Base-by-base conservation (phyloP, 2,329 filamentous ascomycete genomes). In the Aspergillus pseudonomiae region DNA sequence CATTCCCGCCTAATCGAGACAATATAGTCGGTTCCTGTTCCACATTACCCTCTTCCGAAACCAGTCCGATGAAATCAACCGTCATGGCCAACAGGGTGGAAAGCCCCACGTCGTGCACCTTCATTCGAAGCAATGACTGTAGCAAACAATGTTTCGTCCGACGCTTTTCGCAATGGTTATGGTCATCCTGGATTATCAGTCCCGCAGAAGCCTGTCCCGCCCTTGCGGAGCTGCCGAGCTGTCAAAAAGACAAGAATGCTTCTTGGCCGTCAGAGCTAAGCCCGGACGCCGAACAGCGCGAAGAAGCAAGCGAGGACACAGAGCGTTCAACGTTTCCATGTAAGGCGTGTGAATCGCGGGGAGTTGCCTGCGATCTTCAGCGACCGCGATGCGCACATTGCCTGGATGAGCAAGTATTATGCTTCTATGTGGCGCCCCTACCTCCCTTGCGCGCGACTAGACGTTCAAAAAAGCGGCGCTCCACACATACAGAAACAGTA, bases 331-430 rank as follows among this genome's bases (percentile, higher is more conserved):
- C 36, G n/a, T 65, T 63, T 10, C 63, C 70, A 7, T 72, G 74
- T 63, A 74, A 71, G 52, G 70, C 70, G 2, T 77, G 74, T 67
- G 69, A 74, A n/a, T 66, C 72, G 10, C 68, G 68, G 65, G 65
- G 67, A 3, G 70, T 71, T 7, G 53, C 59, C 10, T 77, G 75
- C 64, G 74, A 76, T 57, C 71, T 69, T 28, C 64, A 68, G 7
- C 65, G 58, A 59, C 75, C 75, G 19, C 73, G 71, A 46, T 77
- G 75, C 39, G 65, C 70, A 12, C 71, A 76, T 60, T 77, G 75
- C 61, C 65, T 70, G 39, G 67, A 75, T 26, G 67, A 77, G 59
- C 75, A 77, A 59, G 62, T 75, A 2, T 58, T 76, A 9, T 77
- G 75, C 60, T 77, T 77, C 36, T 77, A 76, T 52, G 72, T 75